phyloP scores from a whole-genome alignment of 1,284 basidiomycete genomes.

The Cronartium quercuum region DNA sequence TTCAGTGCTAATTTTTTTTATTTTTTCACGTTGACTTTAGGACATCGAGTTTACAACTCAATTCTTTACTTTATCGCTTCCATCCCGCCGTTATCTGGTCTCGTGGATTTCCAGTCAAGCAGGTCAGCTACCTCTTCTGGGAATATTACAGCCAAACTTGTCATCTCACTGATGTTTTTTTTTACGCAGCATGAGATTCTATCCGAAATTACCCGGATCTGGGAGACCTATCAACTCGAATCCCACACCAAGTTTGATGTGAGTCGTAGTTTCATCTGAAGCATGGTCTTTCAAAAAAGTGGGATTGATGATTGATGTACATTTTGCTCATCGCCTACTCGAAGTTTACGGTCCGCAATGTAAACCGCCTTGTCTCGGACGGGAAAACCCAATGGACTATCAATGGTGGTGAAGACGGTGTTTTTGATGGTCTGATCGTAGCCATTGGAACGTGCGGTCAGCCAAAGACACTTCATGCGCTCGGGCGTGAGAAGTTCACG shows the following conservation, averaged over 20 bases:
- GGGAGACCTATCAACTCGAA: constrained; percentile 22
- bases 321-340: neutral
- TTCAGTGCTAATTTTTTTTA: neutral
- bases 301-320: neutral
- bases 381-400: constrained; percentile 21
- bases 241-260: constrained; percentile 27
- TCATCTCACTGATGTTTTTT: neutral
- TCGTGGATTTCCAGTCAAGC: constrained; percentile 18
- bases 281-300: neutral
- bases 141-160: neutral
- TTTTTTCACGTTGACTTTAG: constrained; percentile 1
- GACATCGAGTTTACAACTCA: constrained; percentile 30
- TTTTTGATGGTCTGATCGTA: constrained; percentile 35
- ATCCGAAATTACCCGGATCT: constrained; percentile 11
- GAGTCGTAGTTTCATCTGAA: neutral
- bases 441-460: constrained; percentile 26
- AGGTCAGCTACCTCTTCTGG: neutral
- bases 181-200: constrained; percentile 18
- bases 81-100: constrained; percentile 39
- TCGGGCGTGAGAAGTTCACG: constrained; percentile 11
- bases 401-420: constrained; percentile 17
- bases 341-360: constrained; percentile 19
- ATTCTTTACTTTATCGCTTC: constrained; percentile 34
- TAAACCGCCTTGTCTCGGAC: neutral
- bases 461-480: constrained; percentile 2